These are phyloP conservation scores for Acanthamoeba castellanii DNA, from an alignment of 208 protist species.

Conservation along the genomic window DNA sequence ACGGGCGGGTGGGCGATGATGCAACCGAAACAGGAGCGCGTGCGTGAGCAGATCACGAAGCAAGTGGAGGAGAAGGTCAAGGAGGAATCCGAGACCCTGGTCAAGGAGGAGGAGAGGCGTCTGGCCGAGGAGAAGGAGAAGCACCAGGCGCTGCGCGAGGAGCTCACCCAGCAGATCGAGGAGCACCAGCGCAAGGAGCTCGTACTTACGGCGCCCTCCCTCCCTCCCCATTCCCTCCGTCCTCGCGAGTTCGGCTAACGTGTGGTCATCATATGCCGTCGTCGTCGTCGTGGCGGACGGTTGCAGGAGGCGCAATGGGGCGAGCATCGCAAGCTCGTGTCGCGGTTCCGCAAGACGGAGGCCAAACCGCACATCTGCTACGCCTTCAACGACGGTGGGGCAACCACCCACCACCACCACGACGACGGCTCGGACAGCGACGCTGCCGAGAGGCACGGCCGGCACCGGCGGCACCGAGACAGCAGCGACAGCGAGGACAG, in stretches of 20 bases:
- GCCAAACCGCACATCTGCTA: constrained; percentile 18
- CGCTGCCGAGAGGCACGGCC: neutral
- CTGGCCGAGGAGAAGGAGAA: constrained; percentile 12
- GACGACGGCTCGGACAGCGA: neutral
- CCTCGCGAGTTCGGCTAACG: too few relatives aligned
- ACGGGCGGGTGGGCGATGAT: too few relatives aligned
- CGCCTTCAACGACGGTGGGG: neutral
- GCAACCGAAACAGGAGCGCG: neutral
- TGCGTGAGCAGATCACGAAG: constrained; percentile 15
- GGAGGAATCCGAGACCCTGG: neutral
- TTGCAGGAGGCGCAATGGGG: neutral
- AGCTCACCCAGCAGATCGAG: constrained; percentile 11
- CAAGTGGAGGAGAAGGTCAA: constrained; percentile 11
- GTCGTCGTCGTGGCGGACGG: neutral
- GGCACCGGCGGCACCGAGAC: neutral
- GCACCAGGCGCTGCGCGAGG: neutral
- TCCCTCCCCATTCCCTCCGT: too few relatives aligned
- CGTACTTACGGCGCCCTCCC: neutral
- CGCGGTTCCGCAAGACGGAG: neutral
- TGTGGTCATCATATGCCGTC: neutral
- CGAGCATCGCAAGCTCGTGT: neutral
- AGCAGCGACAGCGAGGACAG: neutral
- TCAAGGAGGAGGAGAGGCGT: constrained; percentile 12
- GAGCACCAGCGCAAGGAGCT: neutral
- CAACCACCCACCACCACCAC: neutral